Evolutionary conservation across 768 basidiomycete species (phyloP), one percentile per base, ranked within the genome.

Genomic region (Boletus vinaceobasis): DNA sequence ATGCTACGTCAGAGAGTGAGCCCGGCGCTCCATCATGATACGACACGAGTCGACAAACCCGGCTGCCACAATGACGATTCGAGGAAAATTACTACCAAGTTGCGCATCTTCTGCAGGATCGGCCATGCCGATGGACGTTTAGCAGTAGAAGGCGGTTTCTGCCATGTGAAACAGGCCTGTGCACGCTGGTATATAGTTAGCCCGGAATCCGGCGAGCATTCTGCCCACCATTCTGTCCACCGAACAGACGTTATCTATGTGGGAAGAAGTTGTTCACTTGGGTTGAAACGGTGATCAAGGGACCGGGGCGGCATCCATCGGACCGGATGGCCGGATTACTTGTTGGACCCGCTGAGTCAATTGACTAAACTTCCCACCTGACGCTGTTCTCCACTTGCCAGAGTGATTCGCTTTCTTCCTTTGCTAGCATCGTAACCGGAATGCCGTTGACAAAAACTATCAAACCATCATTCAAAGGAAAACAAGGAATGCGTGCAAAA

Each of bases 401-500:
- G 23, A 7, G 29, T 29, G 29, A 7, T 29, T 29, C 29, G 29
- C 29, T 29, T 6, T 29, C 29, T 26, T 19, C 7, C 19, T 11
- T 39, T 4, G 10, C 38, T 39, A 21, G 35, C 5, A 36, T 43
- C 42, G 3, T 42, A 29, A 48, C 29, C 31, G 11, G 33, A 15
- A 15, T 14, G 19, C 10, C 10, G n/a, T 47, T 32, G 36, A 27
- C 37, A 33, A 50, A 37, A 27, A 37, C 13, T 13, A 31, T 33
- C 33, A 15, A 36, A 36, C 29, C 36, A 43, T 55, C 44, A 55
- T 36, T 19, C 32, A 38, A 27, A 43, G 37, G 37, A 44, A 47
- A 49, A 66, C 58, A 53, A 33, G 50, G 47, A 58, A 37, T 50
- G 59, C 29, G 29, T 26, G 49, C 55, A 56, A 36, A 57, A 48